Conservation (phyloP, 257 asterid species). For the Nicotiana benthamiana region DNA sequence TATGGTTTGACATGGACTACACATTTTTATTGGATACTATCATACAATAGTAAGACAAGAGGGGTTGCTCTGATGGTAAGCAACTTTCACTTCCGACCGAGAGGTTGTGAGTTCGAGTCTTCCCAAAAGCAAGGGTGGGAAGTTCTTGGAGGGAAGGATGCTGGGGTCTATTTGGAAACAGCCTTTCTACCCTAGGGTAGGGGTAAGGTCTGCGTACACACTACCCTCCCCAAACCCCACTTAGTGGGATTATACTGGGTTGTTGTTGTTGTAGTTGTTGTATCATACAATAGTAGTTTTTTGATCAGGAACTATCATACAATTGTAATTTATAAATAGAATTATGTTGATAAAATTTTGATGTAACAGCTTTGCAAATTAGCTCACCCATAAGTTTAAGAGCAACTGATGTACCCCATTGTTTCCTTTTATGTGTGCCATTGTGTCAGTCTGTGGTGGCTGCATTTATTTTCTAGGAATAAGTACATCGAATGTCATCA, state of each 20-base stretch:
- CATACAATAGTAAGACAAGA: background rate
- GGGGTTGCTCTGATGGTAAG: too few species aligned
- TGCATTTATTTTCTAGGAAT: background rate
- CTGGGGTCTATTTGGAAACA: too few species aligned
- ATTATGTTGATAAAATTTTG: background rate
- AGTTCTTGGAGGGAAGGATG: too few species aligned
- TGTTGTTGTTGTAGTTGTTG: too few species aligned
- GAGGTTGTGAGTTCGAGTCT: too few species aligned
- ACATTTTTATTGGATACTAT: background rate
- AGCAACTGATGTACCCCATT: background rate
- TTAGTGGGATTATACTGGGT: too few species aligned
- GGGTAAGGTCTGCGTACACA: too few species aligned
- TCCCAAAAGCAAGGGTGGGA: too few species aligned
- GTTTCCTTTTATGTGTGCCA: background rate
- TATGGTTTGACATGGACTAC: background rate
- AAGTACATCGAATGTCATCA: background rate
- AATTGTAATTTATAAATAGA: background rate
- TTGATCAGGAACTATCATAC: background rate
- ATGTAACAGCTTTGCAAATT: background rate
- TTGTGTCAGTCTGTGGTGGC: background rate
- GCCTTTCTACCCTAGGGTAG: too few species aligned
- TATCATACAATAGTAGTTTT: background rate
- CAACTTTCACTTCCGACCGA: too few species aligned
- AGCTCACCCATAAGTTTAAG: background rate
- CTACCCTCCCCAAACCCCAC: too few species aligned